Base-by-base conservation (phyloP, 2,329 filamentous ascomycete genomes). In the Arthroderma sp. region DNA sequence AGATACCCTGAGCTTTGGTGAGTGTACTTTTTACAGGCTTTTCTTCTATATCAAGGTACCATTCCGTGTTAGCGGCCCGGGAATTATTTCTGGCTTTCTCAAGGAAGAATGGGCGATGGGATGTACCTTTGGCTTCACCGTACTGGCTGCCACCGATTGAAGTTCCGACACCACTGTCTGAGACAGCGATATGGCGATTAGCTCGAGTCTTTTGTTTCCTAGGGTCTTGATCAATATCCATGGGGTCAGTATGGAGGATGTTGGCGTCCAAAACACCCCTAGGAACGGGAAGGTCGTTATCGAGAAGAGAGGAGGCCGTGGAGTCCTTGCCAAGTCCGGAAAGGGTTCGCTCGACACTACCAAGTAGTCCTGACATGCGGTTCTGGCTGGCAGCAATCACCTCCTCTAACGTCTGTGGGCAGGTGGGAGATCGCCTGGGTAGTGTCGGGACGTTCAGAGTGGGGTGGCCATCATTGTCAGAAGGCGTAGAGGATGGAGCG, bases 111-210 rank as follows among this genome's bases (percentile, higher is more conserved):
- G 4, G 40, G 47, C 50, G 22, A 49, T 46, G 43, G 38, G 32
- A 29, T 51, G 45, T 68, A 52, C 60, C 62, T 58, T 56, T 50
- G 47, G 34, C 6, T 9, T 8, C 29, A 40, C 32, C 56, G 40
- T 63, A 62, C 52, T 68, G 61, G 29, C 53, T 42, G 40, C 77
- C 83, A 49, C 72, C 75, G 56, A 94, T 73, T 36, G 87, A 94
- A 37, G 86, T 83, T 43, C 88, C 88, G 51, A 95, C 71, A 44
- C 86, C 88, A 61, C 87, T 94, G 68, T 95, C 88, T 10, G 86
- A 91, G 48, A 77, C 76, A 65, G 87, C 82, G 75, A 58, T 80
- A 74, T 37, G 70, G 71, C 65, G 59, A 53, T 50, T 45, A 27
- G 51, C 54, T 55, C 57, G 29, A 38, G 44, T 40, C 7, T 28